Evolutionary conservation across 139 green algal genomes (phyloP).

Genomic region (Chlamydomonas sp.): DNA sequence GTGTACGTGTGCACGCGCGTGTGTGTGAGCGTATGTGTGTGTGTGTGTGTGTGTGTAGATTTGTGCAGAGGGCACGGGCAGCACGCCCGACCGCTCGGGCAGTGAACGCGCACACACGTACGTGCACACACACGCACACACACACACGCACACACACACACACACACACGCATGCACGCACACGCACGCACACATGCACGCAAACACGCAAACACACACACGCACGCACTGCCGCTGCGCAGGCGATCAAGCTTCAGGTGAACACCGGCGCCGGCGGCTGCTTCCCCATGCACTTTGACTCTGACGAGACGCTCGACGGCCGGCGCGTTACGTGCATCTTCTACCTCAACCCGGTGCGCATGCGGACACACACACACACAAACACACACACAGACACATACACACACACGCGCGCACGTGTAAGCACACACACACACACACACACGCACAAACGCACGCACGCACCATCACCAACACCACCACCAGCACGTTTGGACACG

Average conservation of each 20-base stretch:
- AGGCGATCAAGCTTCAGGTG: slow-evolving; percentile 70
- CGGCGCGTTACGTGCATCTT: slow-evolving; percentile 61
- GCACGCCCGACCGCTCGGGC: too few species aligned
- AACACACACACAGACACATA: background rate
- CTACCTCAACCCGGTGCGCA: slow-evolving; percentile 58
- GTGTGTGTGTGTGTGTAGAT: too few species aligned
- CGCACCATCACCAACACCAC: too few species aligned
- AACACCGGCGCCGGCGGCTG: slow-evolving; percentile 58
- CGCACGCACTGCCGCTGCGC: background rate
- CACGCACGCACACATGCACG: background rate
- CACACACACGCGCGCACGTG: background rate
- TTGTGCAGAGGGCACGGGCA: too few species aligned
- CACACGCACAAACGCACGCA: too few species aligned
- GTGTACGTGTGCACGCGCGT: too few species aligned
- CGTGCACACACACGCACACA: too few species aligned
- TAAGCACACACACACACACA: slow-evolving; percentile 30
- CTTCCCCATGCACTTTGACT: slow-evolving; percentile 77
- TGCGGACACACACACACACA: too few species aligned
- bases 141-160: background rate
- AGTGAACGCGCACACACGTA: too few species aligned
- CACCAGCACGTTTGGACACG: background rate
- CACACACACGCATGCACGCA: background rate
- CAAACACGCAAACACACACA: too few species aligned
- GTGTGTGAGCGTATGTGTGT: too few species aligned
- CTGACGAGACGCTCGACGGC: slow-evolving; percentile 51